These are phyloP conservation scores for Lactarius deliciosus DNA, from an alignment of 768 basidiomycete genomes.

Conservation along the genomic window DNA sequence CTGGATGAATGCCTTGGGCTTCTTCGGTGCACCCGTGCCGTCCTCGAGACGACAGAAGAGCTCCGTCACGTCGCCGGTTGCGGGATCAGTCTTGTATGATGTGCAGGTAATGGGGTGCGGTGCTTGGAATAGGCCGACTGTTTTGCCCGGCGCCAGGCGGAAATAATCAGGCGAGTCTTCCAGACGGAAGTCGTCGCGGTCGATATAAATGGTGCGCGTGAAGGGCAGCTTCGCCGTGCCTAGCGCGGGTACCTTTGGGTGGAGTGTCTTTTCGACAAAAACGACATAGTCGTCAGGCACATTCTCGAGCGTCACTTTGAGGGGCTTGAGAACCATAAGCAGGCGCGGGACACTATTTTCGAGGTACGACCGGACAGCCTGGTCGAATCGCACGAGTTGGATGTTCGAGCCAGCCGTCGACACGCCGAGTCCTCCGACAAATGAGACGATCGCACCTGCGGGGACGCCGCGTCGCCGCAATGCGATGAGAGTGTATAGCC, in stretches of 20 bases:
- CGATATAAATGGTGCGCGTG: constrained; percentile 88
- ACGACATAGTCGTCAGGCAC: constrained; percentile 80
- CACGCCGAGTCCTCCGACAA: constrained; percentile 93
- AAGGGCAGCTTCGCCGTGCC: constrained; percentile 83
- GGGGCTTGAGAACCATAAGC: constrained; percentile 85
- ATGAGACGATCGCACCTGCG: constrained; percentile 91
- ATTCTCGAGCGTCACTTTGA: constrained; percentile 91
- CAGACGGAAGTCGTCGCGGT: constrained; percentile 87
- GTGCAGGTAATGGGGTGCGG: constrained; percentile 91
- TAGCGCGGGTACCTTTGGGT: constrained; percentile 89
- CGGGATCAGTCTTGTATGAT: constrained; percentile 77
- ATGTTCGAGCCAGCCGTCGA: constrained; percentile 83
- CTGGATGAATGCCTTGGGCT: constrained; percentile 93
- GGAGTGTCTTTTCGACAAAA: constrained; percentile 86
- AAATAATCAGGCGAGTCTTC: constrained; percentile 95
- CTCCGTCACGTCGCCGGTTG: constrained; percentile 72
- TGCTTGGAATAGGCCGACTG: constrained; percentile 93
- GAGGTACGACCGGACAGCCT: constrained; percentile 82
- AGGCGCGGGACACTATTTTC: constrained; percentile 86
- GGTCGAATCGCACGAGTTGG: constrained; percentile 87
- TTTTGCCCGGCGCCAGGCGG: constrained; percentile 96
- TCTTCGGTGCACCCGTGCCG: constrained; percentile 49
- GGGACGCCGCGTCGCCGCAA: constrained; percentile 93
- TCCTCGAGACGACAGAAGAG: constrained; percentile 80
- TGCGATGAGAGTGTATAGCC: constrained; percentile 94